phyloP scores from a whole-genome alignment of 2,329 filamentous ascomycete species.

The Ceratocystiopsis sp. region DNA sequence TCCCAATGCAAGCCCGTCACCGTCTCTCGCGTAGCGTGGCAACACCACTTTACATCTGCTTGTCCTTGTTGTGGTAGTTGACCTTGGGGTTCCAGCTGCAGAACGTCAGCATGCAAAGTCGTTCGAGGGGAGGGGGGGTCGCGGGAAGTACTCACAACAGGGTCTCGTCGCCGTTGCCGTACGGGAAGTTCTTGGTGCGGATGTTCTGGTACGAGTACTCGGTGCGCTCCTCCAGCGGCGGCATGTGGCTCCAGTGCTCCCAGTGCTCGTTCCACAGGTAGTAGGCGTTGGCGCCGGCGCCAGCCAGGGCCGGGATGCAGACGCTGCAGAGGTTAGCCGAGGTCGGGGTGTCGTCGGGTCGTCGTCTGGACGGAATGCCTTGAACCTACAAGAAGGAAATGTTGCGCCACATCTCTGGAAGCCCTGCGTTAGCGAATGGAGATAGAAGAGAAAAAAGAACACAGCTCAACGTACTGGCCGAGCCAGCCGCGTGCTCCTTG shows the following conservation, averaged over 20 bases:
- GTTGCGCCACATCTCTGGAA: constrained; percentile 88
- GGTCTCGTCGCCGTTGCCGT: constrained; percentile 84
- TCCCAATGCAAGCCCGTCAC: no score
- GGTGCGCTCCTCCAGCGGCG: constrained; percentile 72
- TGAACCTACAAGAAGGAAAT: constrained; percentile 84
- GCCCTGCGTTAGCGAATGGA: background rate
- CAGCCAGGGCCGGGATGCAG: constrained; percentile 53
- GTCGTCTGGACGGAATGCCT: background rate
- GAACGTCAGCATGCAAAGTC: background rate
- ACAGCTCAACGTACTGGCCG: no score
- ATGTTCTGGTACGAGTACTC: constrained; percentile 99
- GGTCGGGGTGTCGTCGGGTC: background rate
- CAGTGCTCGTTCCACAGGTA: constrained; percentile 90
- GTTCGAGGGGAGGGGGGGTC: no score
- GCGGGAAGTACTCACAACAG: constrained; percentile 13
- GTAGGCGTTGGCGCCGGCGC: constrained; percentile 68
- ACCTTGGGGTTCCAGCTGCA: constrained; percentile 80
- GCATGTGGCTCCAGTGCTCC: constrained; percentile 81
- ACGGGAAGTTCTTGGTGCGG: constrained; percentile 86
- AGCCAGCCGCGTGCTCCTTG: constrained; percentile 74
- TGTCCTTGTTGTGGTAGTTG: constrained; percentile 96
- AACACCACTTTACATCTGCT: constrained; percentile 34
- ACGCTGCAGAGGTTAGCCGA: constrained; percentile 34
- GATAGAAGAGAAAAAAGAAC: no score
- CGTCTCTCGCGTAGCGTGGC: no score